These are phyloP conservation scores for Mycena kentingensis DNA, from an alignment of 768 basidiomycete genomes.

Conservation along the genomic window DNA sequence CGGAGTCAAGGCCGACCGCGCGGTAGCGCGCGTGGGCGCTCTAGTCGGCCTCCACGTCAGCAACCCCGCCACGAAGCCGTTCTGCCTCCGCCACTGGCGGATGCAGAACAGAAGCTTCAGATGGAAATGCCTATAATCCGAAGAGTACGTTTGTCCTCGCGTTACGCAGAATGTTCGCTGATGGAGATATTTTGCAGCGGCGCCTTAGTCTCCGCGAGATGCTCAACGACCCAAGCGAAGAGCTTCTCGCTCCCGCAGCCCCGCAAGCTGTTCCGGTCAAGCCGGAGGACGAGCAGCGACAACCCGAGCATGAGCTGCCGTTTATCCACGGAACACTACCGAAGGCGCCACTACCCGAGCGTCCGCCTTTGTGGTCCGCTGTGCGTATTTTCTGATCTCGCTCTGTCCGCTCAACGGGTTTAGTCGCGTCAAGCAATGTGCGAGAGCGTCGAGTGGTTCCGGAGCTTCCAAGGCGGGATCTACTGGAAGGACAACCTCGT, in stretches of 20 bases:
- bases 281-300: neutral
- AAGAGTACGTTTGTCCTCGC: no score
- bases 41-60: no score
- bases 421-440: slow-evolving; percentile 86
- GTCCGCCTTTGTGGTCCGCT: slow-evolving; percentile 48
- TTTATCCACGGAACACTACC: neutral
- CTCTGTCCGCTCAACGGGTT: slow-evolving; percentile 7
- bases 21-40: no score
- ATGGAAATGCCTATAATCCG: no score
- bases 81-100: no score
- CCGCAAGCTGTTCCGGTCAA: neutral
- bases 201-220: no score
- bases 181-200: no score
- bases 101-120: no score
- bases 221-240: no score
- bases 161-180: no score
- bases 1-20: no score
- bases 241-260: neutral
- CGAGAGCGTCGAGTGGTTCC: slow-evolving; percentile 75
- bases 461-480: slow-evolving; percentile 80
- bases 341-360: slow-evolving; percentile 28
- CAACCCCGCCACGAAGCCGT: no score
- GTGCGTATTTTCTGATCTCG: slow-evolving; percentile 27
- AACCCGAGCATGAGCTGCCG: neutral
- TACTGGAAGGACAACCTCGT: slow-evolving; percentile 62